Evolutionary conservation across 2,329 filamentous ascomycete genomes (phyloP).

Genomic region (Laburnicola sp.): DNA sequence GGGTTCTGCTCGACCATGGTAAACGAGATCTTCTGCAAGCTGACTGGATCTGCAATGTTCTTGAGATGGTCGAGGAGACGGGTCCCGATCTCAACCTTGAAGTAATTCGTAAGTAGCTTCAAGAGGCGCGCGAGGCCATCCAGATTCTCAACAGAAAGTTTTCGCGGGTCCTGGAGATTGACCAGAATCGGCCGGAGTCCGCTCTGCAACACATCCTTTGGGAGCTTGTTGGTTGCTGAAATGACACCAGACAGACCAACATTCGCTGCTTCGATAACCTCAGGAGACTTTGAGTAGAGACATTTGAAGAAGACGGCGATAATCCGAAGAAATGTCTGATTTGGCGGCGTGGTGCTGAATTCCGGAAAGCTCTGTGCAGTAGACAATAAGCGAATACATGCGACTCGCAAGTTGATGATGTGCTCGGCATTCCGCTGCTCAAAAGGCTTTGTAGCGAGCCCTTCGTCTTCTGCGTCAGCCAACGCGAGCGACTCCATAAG

Average conservation of each 20-base stretch:
- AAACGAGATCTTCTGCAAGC: conserved; percentile 89
- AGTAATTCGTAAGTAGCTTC: conserved; percentile 93
- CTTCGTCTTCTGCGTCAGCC: conserved; percentile 92
- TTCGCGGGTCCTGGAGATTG: conserved; percentile 91
- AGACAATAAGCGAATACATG: conserved; percentile 89
- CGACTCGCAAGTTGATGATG: conserved; percentile 87
- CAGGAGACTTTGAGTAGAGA: conserved; percentile 87
- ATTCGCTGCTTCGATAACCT: conserved; percentile 92
- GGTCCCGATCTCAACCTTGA: conserved; percentile 96
- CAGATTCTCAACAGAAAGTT: conserved; percentile 83
- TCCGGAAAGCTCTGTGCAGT: conserved; percentile 93
- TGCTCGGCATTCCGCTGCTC: conserved; percentile 96
- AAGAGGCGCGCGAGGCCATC: conserved; percentile 89
- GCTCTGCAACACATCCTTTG: conserved; percentile 92
- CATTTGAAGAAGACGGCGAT: conserved; percentile 98
- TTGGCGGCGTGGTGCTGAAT: conserved; percentile 75
- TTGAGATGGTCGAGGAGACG: conserved; percentile 93
- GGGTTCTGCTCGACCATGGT: conserved; percentile 90
- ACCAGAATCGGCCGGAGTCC: conserved; percentile 93
- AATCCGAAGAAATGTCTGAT: conserved; percentile 65
- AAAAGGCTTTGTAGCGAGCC: conserved; percentile 78
- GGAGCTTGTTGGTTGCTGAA: conserved; percentile 84
- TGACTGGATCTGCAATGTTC: conserved; percentile 77
- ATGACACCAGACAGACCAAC: conserved; percentile 86
- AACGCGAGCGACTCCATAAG: conserved; percentile 92